Evolutionary conservation across 441 rosid species (phyloP).

Genomic region (Gossypium schwendimanii): DNA sequence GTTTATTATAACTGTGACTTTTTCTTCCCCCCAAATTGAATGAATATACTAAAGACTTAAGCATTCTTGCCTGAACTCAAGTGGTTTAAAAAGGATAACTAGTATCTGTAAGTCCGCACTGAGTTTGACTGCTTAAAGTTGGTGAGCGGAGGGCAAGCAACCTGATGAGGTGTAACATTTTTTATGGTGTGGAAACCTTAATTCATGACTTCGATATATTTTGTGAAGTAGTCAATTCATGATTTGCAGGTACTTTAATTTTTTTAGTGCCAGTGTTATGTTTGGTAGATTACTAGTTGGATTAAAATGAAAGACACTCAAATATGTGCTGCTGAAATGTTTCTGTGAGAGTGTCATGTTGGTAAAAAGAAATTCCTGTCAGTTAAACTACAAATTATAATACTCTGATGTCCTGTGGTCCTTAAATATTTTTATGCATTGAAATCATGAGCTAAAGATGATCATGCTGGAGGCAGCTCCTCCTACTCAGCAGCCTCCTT

Average conservation of each 20-base stretch:
- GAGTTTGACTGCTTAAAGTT: background rate
- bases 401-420: background rate
- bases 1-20: background rate
- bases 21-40: background rate
- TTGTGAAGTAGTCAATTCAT: background rate
- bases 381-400: background rate
- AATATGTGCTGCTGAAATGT: background rate
- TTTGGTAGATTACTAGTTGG: background rate
- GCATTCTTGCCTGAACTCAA: background rate
- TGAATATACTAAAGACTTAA: background rate
- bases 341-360: background rate
- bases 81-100: background rate
- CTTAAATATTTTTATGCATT: background rate
- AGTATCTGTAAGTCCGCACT: background rate
- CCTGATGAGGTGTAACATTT: background rate
- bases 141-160: background rate
- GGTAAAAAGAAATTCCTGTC: background rate
- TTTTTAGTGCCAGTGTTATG: background rate
- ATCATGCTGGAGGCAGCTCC: background rate
- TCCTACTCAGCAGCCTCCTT: background rate
- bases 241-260: background rate
- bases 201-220: background rate
- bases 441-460: background rate
- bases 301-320: background rate
- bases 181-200: background rate